Evolutionary conservation across 495 filamentous ascomycete genomes (phyloP).

Genomic region (Talaromyces thailandensis): DNA sequence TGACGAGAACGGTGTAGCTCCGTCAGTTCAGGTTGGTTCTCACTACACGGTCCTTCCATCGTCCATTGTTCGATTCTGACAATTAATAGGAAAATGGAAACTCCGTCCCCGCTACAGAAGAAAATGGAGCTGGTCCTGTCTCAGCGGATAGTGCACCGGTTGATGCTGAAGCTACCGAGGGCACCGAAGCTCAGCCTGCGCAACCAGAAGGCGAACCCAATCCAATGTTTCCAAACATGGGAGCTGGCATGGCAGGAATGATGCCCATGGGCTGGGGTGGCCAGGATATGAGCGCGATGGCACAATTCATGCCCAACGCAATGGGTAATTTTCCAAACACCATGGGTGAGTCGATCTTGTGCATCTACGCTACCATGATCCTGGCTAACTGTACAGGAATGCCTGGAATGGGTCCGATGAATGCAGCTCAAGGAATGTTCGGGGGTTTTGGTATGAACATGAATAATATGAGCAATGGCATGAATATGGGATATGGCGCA

Average conservation of each 20-base stretch:
- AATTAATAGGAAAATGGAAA: neutral
- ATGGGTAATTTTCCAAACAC: conserved; percentile 61
- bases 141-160: conserved; percentile 10
- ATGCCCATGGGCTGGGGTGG: conserved; percentile 62
- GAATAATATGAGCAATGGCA: conserved; percentile 84
- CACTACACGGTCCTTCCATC: neutral
- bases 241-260: conserved; percentile 27
- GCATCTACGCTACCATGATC: neutral
- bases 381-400: conserved; percentile 42
- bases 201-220: conserved; percentile 15
- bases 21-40: conserved; percentile 4
- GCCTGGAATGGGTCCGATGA: conserved; percentile 81
- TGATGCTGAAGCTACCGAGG: conserved; percentile 13
- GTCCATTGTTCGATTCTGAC: neutral
- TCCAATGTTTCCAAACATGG: conserved; percentile 19
- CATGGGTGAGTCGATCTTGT: conserved; percentile 59
- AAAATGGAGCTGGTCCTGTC: conserved; percentile 7
- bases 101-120: neutral
- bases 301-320: conserved; percentile 60
- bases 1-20: neutral
- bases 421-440: conserved; percentile 79
- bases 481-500: conserved; percentile 66
- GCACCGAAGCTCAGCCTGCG: conserved; percentile 11
- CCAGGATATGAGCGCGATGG: conserved; percentile 66
- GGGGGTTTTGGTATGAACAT: conserved; percentile 86